These are phyloP conservation scores for Melaleuca alternifolia DNA, from an alignment of 345 rosid genomes.

Conservation along the genomic window DNA sequence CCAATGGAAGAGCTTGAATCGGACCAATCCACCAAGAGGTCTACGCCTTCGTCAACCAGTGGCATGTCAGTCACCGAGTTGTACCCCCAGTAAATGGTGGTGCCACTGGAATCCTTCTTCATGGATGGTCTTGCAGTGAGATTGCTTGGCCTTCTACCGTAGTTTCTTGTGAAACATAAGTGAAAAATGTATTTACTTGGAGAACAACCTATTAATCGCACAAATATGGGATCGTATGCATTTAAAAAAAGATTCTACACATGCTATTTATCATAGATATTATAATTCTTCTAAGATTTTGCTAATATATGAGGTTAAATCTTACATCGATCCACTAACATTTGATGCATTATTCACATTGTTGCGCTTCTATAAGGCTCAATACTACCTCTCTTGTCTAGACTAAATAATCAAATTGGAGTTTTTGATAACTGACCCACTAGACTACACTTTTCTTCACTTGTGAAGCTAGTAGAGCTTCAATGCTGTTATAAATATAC, in stretches of 20 bases:
- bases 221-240: background rate
- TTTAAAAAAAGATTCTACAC: background rate
- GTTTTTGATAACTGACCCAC: no score
- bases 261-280: background rate
- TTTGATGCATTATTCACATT: background rate
- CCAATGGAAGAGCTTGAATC: background rate
- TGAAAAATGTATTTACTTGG: background rate
- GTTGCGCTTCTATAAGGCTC: background rate
- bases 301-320: background rate
- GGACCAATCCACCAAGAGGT: background rate
- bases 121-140: background rate
- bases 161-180: background rate
- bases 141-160: background rate
- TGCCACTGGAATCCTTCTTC: background rate
- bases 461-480: no score
- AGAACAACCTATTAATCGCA: background rate
- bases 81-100: conserved; percentile 13
- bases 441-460: no score
- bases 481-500: no score
- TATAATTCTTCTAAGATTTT: background rate
- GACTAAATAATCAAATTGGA: background rate
- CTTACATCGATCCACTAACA: background rate
- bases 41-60: conserved; percentile 12
- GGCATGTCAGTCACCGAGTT: conserved; percentile 21
- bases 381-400: background rate